Evolutionary conservation across 257 asterid genomes (phyloP), one percentile per base, ranked within the genome.

Genomic region (Nyctanthes arbortristis): DNA sequence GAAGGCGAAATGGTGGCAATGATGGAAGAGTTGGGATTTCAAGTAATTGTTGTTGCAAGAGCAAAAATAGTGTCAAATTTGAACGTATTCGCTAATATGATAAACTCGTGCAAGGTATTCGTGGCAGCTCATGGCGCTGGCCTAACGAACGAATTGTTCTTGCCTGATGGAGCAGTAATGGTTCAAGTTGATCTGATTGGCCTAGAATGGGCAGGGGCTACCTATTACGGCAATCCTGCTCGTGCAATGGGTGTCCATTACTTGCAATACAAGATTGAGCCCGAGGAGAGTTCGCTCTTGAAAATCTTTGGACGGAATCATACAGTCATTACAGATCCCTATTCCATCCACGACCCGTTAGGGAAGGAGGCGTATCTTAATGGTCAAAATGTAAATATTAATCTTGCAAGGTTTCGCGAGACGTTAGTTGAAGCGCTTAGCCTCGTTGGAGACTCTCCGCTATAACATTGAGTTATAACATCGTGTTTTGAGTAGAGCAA

Each of bases 41-140:
- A 68, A 0, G 99, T 91, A 34, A 78, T 84, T 5, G 72, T 84
- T 7, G 77, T 87, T 36, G 59, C 79, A 0, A 67, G 84, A 40
- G 92, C 99, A 4, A 80, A 77, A 29, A 61, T 74, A 43, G 63
- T 88, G 13, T 75, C 96, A 55, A 83, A 93, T 73, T 77, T 93
- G 13, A 76, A 81, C 2, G 9, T 75, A 62, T 87, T 89, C 14
- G 79, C 94, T 20, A 69, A 78, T 20, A 37, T 80, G 69, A 84
- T 93, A 35, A 93, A 91, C 73, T 63, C 92, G 28, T 89, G 97
- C 68, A 87, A 85, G 63, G 96, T 89, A 7, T 69, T 93, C 76
- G 80, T 93, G 56, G 99, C 91, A 9, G 96, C 82, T 5, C 99
- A 93, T 28, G 99, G 99, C 5, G 99, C 99, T 4, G 99, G 96